Evolutionary conservation across 2,329 filamentous ascomycete species (phyloP).

Genomic region (Drechslerella coelobrocha): DNA sequence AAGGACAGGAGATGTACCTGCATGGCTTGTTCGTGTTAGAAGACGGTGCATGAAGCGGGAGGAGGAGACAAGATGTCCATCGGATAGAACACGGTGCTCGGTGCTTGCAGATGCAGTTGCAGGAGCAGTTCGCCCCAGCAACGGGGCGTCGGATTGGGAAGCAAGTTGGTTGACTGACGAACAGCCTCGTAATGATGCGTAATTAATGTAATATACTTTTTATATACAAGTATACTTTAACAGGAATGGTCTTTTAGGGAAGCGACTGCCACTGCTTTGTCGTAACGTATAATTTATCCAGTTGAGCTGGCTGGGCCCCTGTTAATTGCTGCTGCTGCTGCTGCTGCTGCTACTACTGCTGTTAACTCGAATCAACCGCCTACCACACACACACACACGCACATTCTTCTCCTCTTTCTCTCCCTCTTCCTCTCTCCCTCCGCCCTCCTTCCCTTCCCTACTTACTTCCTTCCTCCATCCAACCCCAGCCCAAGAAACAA

Average conservation of each 20-base stretch:
- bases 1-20: not conserved
- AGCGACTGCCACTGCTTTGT: not conserved
- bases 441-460: not conserved
- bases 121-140: no score
- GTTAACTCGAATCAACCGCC: not conserved
- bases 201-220: no score
- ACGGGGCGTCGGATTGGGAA: no score
- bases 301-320: not conserved
- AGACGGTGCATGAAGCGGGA: not conserved
- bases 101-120: no score
- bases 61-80: no score
- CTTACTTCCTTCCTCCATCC: constrained; percentile 25
- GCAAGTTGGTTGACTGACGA: no score
- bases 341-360: not conserved
- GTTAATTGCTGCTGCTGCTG: not conserved
- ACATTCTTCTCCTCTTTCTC: not conserved
- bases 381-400: not conserved
- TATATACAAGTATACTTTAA: no score
- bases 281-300: not conserved
- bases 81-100: no score
- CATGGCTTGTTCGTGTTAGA: not conserved
- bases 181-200: no score
- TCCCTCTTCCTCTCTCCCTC: constrained; percentile 3
- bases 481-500: constrained; percentile 18
- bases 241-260: no score